Conservation (phyloP, 306 rosid genomes). For the Alnus rubra region DNA sequence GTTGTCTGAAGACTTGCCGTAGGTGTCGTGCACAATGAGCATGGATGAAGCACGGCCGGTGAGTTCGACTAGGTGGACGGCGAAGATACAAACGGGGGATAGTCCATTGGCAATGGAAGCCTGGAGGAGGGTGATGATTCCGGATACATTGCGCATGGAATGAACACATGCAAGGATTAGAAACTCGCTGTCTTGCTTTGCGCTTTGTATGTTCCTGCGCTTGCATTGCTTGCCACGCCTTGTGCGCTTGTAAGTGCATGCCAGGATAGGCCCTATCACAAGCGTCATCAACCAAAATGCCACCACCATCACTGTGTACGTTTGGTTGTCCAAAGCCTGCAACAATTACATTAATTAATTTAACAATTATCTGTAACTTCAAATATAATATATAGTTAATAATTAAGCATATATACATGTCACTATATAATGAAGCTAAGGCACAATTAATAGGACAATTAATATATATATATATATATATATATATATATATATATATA, state of each 20-base stretch:
- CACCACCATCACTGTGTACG: conserved; percentile 30
- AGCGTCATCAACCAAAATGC: conserved; percentile 34
- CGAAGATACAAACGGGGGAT: conserved; percentile 36
- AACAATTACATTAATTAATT: not conserved
- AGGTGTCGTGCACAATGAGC: conserved; percentile 46
- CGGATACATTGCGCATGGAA: conserved; percentile 32
- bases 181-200: conserved; percentile 32
- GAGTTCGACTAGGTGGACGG: conserved; percentile 47
- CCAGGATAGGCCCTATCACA: conserved; percentile 36
- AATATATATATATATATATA: too few relatives aligned
- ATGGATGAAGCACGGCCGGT: conserved; percentile 41
- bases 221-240: conserved; percentile 8
- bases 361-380: too few relatives aligned
- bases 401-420: too few relatives aligned
- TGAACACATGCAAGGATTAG: conserved; percentile 43
- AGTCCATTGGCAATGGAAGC: conserved; percentile 40
- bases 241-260: conserved; percentile 24
- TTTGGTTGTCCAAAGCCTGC: conserved; percentile 37
- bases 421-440: too few relatives aligned
- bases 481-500: too few relatives aligned
- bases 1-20: conserved; percentile 7
- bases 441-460: too few relatives aligned
- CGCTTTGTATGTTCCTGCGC: conserved; percentile 35
- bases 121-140: conserved; percentile 38
- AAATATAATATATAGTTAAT: too few relatives aligned